phyloP scores from a whole-genome alignment of 257 asterid genomes.

The Solanum pimpinellifolium region DNA sequence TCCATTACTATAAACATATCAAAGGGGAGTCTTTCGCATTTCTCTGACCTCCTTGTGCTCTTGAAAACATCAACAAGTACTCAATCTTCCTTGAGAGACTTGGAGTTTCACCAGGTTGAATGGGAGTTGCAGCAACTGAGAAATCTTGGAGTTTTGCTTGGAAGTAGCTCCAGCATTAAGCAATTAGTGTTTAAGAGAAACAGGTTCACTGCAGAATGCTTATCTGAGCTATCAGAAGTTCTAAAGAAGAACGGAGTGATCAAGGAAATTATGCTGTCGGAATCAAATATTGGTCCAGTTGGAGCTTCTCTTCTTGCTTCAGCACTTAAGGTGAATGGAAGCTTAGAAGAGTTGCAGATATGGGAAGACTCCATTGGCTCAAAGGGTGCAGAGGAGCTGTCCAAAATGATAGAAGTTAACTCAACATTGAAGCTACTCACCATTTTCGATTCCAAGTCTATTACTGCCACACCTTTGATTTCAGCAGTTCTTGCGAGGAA shows the following conservation, averaged over 20 bases:
- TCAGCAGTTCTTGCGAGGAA: conserved; percentile 81
- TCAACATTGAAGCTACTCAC: conserved; percentile 45
- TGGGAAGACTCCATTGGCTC: conserved; percentile 83
- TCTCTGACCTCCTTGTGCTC: conserved; percentile 38
- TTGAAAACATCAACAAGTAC: conserved; percentile 7
- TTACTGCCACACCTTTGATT: conserved; percentile 50
- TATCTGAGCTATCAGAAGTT: conserved; percentile 36
- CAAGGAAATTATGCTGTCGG: conserved; percentile 40
- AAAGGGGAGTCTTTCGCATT: conserved; percentile 3
- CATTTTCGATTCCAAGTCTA: conserved; percentile 37
- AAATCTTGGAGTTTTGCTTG: conserved; percentile 24
- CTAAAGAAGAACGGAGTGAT: conserved; percentile 28
- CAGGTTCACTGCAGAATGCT: conserved; percentile 30
- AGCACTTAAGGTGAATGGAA: conserved; percentile 39
- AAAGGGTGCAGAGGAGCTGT: conserved; percentile 67
- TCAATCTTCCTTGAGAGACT: conserved; percentile 19
- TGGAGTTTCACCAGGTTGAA: conserved; percentile 54
- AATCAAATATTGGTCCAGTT: conserved; percentile 53
- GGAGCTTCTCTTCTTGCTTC: conserved; percentile 54
- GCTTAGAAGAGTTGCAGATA: conserved; percentile 55
- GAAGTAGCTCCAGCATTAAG: conserved; percentile 18
- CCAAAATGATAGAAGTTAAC: conserved; percentile 87
- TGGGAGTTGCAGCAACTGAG: conserved; percentile 44
- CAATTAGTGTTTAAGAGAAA: conserved; percentile 44
- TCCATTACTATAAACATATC: conserved; percentile 44